Conservation (phyloP, 371 early-diverging fungal genomes). For the Paraphysoderma sedebokerense region DNA sequence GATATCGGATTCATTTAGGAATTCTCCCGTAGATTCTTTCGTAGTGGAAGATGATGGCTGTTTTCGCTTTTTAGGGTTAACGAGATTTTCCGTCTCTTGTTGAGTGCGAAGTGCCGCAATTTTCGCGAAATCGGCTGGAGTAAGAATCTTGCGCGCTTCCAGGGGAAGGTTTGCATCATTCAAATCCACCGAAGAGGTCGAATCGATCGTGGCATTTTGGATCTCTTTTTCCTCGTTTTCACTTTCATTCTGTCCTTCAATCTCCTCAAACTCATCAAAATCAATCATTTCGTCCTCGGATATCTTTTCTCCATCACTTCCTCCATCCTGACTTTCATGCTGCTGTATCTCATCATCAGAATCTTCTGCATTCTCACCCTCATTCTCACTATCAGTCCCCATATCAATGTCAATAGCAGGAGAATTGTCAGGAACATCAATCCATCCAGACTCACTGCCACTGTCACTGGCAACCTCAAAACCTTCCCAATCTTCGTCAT, state of each 20-base stretch:
- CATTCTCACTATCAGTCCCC: slow-evolving; percentile 5
- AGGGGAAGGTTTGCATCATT: slow-evolving; percentile 11
- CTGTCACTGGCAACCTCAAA: slow-evolving; percentile 32
- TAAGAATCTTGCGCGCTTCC: slow-evolving; percentile 49
- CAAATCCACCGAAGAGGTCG: too few relatives aligned
- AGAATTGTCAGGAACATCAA: too few relatives aligned
- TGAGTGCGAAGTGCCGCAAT: slow-evolving; percentile 50
- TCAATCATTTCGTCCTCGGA: slow-evolving; percentile 8
- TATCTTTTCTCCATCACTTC: not conserved
- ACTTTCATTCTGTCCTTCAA: slow-evolving; percentile 7
- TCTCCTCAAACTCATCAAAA: slow-evolving; percentile 13
- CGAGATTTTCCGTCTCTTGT: slow-evolving; percentile 6
- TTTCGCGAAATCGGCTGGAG: slow-evolving; percentile 78
- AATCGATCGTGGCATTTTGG: not conserved
- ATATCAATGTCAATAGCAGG: slow-evolving; percentile 4
- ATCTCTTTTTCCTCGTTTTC: slow-evolving; percentile 17
- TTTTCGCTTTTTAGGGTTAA: slow-evolving; percentile 3
- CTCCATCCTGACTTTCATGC: slow-evolving; percentile 1
- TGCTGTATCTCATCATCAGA: slow-evolving; percentile 1
- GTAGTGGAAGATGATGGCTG: not conserved
- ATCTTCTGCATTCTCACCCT: slow-evolving; percentile 1
- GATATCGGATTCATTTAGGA: slow-evolving; percentile 51
- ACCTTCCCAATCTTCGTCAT: slow-evolving; percentile 30
- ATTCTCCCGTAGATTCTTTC: slow-evolving; percentile 11
- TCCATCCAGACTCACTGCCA: too few relatives aligned